Evolutionary conservation across 2,329 filamentous ascomycete species (phyloP).

Genomic region (Trichothecium roseum): DNA sequence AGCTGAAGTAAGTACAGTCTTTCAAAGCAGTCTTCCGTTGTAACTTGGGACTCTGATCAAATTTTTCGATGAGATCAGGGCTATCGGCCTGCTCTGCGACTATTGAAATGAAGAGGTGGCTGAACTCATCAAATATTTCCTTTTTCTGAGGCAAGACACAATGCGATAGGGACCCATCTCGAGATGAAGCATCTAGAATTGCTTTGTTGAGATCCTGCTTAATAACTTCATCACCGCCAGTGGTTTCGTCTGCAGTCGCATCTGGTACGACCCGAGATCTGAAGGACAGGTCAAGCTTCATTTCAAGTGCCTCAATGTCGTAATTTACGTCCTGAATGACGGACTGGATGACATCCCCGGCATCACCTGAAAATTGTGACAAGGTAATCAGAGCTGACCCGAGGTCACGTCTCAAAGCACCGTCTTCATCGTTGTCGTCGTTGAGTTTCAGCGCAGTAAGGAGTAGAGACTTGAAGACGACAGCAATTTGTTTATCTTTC

Average conservation of each 20-base stretch:
- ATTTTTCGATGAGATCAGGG: constrained; percentile 30
- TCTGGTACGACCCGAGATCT: constrained; percentile 44
- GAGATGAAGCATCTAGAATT: constrained; percentile 25
- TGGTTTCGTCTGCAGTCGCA: constrained; percentile 35
- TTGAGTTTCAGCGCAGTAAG: constrained; percentile 48
- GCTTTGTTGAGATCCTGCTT: constrained; percentile 28
- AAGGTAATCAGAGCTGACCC: constrained; percentile 58
- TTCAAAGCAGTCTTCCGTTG: constrained; percentile 42
- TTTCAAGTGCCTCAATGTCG: constrained; percentile 65
- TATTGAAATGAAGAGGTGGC: constrained; percentile 45
- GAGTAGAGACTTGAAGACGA: constrained; percentile 56
- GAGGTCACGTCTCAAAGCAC: constrained; percentile 50
- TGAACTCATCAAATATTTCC: constrained; percentile 47
- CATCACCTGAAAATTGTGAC: constrained; percentile 45
- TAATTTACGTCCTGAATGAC: constrained; percentile 57
- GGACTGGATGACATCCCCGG: constrained; percentile 54
- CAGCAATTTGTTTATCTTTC: constrained; percentile 50
- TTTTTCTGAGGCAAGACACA: constrained; percentile 42
- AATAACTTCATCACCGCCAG: constrained; percentile 12
- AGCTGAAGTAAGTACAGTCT: constrained; percentile 60
- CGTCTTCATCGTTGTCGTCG: constrained; percentile 41
- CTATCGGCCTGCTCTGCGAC: constrained; percentile 32
- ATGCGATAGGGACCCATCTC: constrained; percentile 29
- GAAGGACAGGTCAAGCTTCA: constrained; percentile 62
- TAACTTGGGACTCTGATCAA: constrained; percentile 46